These are phyloP conservation scores for Amylocystis lapponica DNA, from an alignment of 768 basidiomycete species.

Conservation along the genomic window DNA sequence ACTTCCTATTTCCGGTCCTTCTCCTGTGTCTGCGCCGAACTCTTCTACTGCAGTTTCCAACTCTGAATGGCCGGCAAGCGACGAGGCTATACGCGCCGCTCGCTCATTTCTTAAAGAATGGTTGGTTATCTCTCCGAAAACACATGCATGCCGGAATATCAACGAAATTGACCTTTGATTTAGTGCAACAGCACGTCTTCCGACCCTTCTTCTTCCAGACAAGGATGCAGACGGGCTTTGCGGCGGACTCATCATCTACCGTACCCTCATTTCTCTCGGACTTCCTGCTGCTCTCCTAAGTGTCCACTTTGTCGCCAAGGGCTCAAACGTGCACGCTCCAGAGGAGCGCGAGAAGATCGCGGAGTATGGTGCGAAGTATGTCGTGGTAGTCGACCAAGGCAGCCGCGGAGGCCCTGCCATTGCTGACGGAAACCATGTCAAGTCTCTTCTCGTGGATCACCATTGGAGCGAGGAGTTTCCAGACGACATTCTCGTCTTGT, in stretches of 20 bases:
- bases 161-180: neutral
- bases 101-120: constrained; percentile 16
- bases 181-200: constrained; percentile 9
- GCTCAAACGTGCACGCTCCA: constrained; percentile 33
- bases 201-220: constrained; percentile 36
- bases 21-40: no score
- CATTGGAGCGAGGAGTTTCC: constrained; percentile 39
- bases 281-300: constrained; percentile 24
- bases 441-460: constrained; percentile 41
- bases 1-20: no score
- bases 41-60: no score
- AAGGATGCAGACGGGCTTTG: constrained; percentile 36
- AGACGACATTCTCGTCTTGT: constrained; percentile 26
- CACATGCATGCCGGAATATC: no score
- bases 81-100: constrained; percentile 7
- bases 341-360: constrained; percentile 27
- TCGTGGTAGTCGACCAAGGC: constrained; percentile 43
- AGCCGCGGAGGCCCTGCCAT: constrained; percentile 33
- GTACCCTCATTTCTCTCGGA: constrained; percentile 32
- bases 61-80: constrained; percentile 13
- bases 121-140: neutral
- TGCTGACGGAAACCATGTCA: constrained; percentile 12
- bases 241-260: constrained; percentile 31
- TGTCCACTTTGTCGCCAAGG: constrained; percentile 37
- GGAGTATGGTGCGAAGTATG: constrained; percentile 20